Base-by-base conservation (phyloP, 331 rosid genomes). In the Prunus yedoensis region DNA sequence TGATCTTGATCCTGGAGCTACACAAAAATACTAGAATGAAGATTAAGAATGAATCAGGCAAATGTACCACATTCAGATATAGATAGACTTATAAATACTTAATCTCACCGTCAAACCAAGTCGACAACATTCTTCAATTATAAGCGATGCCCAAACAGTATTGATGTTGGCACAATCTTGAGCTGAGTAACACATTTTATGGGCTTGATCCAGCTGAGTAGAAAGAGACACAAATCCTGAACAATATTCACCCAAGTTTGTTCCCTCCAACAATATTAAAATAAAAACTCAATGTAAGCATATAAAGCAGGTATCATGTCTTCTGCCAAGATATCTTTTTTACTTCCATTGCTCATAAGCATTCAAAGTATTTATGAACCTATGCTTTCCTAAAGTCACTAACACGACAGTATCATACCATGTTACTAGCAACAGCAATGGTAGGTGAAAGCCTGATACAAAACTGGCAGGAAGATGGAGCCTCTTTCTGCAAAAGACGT, bases 1-100 rank as follows among this genome's bases (percentile, higher is more conserved):
- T 75, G 99, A 94, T 78, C 99, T 92, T 63, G 99, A 94, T 73
- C 99, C 99, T 58, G 99, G 99, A 66, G 99, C 96, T 83, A 94
- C 71, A 85, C 97, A 94, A 84, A 94, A 91, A 87, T 94, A 94
- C 99, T 94, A 79, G 69, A 87, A 84, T 51, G 71, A 85, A 72
- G 67, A 72, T 9, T 35, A 21, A 84, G 67, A 79, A 77, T 57
- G 70, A 76, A 84, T 87, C 77, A 90, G 86, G 84, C 67, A 50
- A 56, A 47, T 77, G 75, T 68, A 56, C 57, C 59, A 73, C 56
- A 41, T 67, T 30, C 35, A 57, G 27, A 69, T 49, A 72, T 58
- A 51, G 68, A 28, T 46, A 62, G 28, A 84, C 62, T 43, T 28
- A 53, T 66, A 63, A 77, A 28, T 38, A 59, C 66, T 75, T 78